Evolutionary conservation across 2,329 filamentous ascomycete genomes (phyloP), one percentile per base, ranked within the genome.

Genomic region (Pyricularia grisea): DNA sequence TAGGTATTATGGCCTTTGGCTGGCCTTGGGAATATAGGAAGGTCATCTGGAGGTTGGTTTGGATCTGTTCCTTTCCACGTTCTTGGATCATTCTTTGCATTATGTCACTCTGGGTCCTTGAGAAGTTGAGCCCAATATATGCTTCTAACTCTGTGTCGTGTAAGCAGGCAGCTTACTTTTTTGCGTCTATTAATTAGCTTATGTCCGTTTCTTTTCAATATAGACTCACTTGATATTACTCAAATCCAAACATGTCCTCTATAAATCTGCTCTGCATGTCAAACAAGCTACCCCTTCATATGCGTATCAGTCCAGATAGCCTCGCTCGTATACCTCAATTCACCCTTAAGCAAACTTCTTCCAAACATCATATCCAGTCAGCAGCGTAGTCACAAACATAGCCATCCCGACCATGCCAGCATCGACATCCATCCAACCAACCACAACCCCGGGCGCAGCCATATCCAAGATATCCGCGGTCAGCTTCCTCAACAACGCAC

Each of bases 311-410:
- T 17, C 17, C 3, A 20, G 5, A 50, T 50, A 9, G n/a, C 42
- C 42, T n/a, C 42, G 42, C 20, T 50, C 42, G 17, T 50, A 64
- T 28, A 27, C 60, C 60, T 27, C 25, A 64, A 28, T 6, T 27
- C 23, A 64, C 23, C 60, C 25, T 61, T n/a, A 67, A 17, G 31
- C 78, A 73, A 82, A 83, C 68, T 80, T 80, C 70, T 85, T 81
- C 90, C 90, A 92, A 2, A 89, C 84, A 72, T 87, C 86, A 71
- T 79, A 75, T 1, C 84, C 84, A 11, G 88, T 88, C 65, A 92
- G 74, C 4, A 90, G 65, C 0, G 89, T 90, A 67, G 88, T 89
- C 27, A 85, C 73, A 25, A 90, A 77, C 84, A 89, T 90, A 10
- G 84, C 83, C 14, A 83, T 69, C 0, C 86, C 88, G 1, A 91